phyloP scores from a whole-genome alignment of 2,329 filamentous ascomycete species.

The Diaporthe citri region DNA sequence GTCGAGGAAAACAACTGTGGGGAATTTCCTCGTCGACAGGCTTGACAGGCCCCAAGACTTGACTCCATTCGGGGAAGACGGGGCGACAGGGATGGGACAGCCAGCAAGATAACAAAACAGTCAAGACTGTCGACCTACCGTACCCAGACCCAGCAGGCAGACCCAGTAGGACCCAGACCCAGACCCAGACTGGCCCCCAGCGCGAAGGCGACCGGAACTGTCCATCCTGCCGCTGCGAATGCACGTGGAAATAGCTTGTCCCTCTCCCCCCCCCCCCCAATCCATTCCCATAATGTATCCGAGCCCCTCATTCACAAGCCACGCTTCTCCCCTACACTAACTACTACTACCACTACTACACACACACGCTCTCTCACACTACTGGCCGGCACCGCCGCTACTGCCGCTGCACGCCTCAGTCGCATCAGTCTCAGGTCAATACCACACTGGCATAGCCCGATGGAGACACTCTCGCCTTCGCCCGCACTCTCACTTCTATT shows the following conservation, averaged over 20 bases:
- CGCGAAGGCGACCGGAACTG: neutral
- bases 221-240: conserved; percentile 4
- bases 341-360: neutral
- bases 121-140: neutral
- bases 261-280: neutral
- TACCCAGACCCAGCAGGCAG: conserved; percentile 17
- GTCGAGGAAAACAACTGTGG: conserved; percentile 5
- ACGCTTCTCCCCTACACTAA: neutral
- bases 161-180: conserved; percentile 7
- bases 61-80: conserved; percentile 17
- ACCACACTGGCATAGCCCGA: conserved; percentile 7
- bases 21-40: neutral
- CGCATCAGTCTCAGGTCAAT: conserved; percentile 4
- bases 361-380: neutral
- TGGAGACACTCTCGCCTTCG: neutral
- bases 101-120: neutral
- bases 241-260: conserved; percentile 35
- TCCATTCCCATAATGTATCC: conserved; percentile 7
- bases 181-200: neutral
- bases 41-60: neutral
- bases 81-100: conserved; percentile 27
- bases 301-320: conserved; percentile 11
- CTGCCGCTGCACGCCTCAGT: neutral
- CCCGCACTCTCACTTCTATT: neutral
- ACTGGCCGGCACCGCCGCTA: neutral